Evolutionary conservation across 1,139 yeast species (phyloP).

Genomic region (Geotrichum cucujoidarum): DNA sequence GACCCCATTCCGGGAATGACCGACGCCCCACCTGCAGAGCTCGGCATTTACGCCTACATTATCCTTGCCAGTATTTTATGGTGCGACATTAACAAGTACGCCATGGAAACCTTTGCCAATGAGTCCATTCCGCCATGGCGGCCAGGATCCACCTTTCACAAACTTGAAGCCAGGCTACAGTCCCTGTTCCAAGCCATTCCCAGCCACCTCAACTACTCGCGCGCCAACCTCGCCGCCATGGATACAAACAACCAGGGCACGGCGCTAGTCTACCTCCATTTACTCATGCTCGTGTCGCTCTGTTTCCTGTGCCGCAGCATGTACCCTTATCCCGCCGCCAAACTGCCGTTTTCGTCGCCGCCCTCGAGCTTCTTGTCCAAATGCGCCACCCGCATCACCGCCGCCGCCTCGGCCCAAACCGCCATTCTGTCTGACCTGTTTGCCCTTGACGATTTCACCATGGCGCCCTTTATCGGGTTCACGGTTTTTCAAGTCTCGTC

Average conservation of each 20-base stretch:
- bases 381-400: slow-evolving; percentile 31
- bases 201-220: slow-evolving; percentile 25
- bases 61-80: slow-evolving; percentile 33
- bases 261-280: slow-evolving; percentile 29
- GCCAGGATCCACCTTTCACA: slow-evolving; percentile 22
- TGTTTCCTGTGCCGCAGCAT: slow-evolving; percentile 29
- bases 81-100: slow-evolving; percentile 34
- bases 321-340: slow-evolving; percentile 24
- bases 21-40: slow-evolving; percentile 5
- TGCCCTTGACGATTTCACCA: slow-evolving; percentile 33
- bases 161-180: slow-evolving; percentile 19
- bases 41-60: slow-evolving; percentile 30
- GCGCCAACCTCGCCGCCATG: slow-evolving; percentile 23
- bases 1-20: slow-evolving; percentile 15
- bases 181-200: slow-evolving; percentile 23
- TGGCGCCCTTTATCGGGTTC: slow-evolving; percentile 38
- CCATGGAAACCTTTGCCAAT: slow-evolving; percentile 21
- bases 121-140: slow-evolving; percentile 28
- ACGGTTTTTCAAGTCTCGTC: slow-evolving; percentile 37
- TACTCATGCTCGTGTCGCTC: slow-evolving; percentile 26
- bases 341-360: slow-evolving; percentile 20
- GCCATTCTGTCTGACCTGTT: slow-evolving; percentile 33
- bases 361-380: slow-evolving; percentile 31
- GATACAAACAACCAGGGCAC: slow-evolving; percentile 26
- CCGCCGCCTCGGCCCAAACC: slow-evolving; percentile 35